Percentiles rank a stretch among this genome's conserved stretches.
Conservation (phyloP, 2,329 filamentous ascomycete species). For the Epichloe scottii region DNA sequence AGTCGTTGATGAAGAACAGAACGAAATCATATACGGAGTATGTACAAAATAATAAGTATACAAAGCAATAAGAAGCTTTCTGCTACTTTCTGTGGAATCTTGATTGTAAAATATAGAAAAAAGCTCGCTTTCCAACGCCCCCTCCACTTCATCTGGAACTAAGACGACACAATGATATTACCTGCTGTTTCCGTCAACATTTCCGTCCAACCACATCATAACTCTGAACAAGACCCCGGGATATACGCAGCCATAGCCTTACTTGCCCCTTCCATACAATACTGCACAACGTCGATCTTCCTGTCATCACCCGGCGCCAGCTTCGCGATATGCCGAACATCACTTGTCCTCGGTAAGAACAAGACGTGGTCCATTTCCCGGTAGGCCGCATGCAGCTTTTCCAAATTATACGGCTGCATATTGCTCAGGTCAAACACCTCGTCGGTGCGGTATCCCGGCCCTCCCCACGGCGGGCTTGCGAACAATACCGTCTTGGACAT, state of each 20-base stretch:
- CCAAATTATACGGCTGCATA: slow-evolving; percentile 79
- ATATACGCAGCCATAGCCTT: slow-evolving; percentile 63
- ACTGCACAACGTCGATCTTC: slow-evolving; percentile 70
- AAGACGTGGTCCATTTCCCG: slow-evolving; percentile 51
- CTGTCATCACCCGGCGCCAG: slow-evolving; percentile 30
- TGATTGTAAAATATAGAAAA: no score
- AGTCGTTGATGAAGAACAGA: no score
- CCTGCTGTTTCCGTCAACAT: neutral
- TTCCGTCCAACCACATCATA: neutral
- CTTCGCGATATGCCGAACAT: slow-evolving; percentile 64
- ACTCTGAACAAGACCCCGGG: slow-evolving; percentile 19
- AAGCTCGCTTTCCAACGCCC: no score
- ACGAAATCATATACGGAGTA: no score
- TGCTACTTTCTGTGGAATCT: no score
- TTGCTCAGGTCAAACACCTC: slow-evolving; percentile 69
- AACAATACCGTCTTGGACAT: slow-evolving; percentile 34
- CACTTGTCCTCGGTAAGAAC: slow-evolving; percentile 75
- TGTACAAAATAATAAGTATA: no score
- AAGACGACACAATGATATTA: neutral
- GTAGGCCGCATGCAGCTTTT: slow-evolving; percentile 50
- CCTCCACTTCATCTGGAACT: neutral
- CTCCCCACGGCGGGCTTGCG: slow-evolving; percentile 49
- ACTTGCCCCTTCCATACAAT: slow-evolving; percentile 81
- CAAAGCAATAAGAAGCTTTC: no score
- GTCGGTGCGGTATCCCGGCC: slow-evolving; percentile 41